phyloP scores from a whole-genome alignment of 2,329 filamentous ascomycete species.

The Claviceps pazoutovae region DNA sequence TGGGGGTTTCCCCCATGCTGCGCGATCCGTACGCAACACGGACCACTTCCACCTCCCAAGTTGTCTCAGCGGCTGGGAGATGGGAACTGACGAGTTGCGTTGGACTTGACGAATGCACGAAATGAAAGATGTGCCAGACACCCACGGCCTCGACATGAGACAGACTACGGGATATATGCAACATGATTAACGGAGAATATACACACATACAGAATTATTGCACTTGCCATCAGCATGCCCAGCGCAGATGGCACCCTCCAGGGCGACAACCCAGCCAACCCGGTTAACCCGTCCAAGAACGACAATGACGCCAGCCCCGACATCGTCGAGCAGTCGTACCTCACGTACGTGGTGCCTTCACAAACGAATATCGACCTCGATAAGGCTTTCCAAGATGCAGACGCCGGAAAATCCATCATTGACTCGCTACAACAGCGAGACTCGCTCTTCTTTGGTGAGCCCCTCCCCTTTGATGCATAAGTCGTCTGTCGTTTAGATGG shows the following conservation, averaged over 20 bases:
- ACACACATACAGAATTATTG: constrained; percentile 7
- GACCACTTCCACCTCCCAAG: neutral
- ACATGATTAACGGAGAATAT: constrained; percentile 5
- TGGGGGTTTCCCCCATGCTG: neutral
- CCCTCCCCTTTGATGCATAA: no score
- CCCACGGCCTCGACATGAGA: neutral
- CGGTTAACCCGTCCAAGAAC: constrained; percentile 1
- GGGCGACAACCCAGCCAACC: constrained; percentile 4
- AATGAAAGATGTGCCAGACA: neutral
- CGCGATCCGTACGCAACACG: neutral
- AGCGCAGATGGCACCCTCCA: neutral
- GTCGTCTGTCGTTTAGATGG: no score
- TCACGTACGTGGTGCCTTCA: constrained; percentile 47
- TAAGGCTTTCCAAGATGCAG: constrained; percentile 30
- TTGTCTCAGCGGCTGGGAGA: neutral
- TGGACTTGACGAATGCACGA: neutral
- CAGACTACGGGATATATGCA: neutral
- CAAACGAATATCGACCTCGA: constrained; percentile 41
- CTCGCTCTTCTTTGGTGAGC: constrained; percentile 57
- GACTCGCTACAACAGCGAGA: constrained; percentile 48
- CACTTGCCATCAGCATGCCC: neutral
- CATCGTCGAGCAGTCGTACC: constrained; percentile 43
- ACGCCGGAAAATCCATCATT: constrained; percentile 32
- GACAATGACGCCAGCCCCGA: constrained; percentile 13
- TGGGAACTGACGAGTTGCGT: neutral